Evolutionary conservation across 345 rosid species (phyloP), one percentile per base, ranked within the genome.

Genomic region (Salix caprea): DNA sequence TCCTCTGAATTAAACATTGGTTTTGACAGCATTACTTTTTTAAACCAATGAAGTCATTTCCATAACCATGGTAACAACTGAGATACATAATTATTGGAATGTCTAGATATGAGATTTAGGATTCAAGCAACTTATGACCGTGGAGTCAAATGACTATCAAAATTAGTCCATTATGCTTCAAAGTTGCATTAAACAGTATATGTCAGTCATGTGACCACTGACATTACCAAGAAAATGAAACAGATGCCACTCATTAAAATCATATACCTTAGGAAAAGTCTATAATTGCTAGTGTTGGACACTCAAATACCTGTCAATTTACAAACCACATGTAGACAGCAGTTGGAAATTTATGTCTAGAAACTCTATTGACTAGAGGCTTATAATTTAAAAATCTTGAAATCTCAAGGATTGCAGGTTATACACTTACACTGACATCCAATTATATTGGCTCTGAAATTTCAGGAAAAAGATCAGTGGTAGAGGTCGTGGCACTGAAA

Each of bases 401-500:
- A 32, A 65, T 30, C 39, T 26, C n/a, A 9, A 65, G n/a, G 34
- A 16, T 65, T 32, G 15, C 18, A 65, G 39, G 34, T 65, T 32
- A 10, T 19, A 18, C 37, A 54, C 18, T 56, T 71, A 11, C n/a
- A 71, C 48, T 71, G 80, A 54, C n/a, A 7, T 40, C 39, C 11
- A 62, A 62, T 52, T 70, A 32, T 46, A 24, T 54, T 68, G 64
- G 46, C 61, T 30, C 76, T 76, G 76, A 10, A 65, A 74, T 81
- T 78, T 70, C 90, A 96, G 99, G 98, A 91, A 90, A 87, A 93
- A 87, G 77, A 79, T 79, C 54, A 78, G 90, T 37, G 89, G 89
- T 37, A 90, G 85, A 86, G 81, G 71, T 76, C 92, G 89, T 13
- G 90, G 90, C 77, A 54, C 75, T 71, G 98, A 95, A 76, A 75